These are phyloP conservation scores for Torulaspora delbrueckii DNA, from an alignment of 805 yeast species.

Conservation along the genomic window DNA sequence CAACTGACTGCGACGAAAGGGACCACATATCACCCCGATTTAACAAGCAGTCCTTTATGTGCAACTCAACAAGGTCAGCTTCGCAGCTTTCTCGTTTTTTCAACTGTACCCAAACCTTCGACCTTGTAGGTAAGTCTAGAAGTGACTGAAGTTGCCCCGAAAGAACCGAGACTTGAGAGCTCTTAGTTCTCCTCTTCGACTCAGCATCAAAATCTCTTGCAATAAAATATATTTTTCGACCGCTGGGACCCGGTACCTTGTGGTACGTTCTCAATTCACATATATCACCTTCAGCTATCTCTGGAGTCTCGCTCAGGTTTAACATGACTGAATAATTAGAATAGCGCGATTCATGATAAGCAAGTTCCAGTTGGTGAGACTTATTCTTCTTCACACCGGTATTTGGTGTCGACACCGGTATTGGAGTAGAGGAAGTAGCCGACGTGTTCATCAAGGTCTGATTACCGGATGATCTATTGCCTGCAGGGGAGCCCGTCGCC, in stretches of 20 bases:
- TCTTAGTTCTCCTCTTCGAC: constrained; percentile 29
- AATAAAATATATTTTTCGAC: constrained; percentile 17
- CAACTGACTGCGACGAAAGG: constrained; percentile 55
- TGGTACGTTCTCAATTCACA: constrained; percentile 60
- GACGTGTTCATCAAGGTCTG: background rate
- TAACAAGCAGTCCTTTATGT: constrained; percentile 71
- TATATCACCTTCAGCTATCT: constrained; percentile 66
- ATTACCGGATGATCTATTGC: background rate
- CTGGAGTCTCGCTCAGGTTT: constrained; percentile 55
- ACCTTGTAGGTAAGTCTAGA: constrained; percentile 63
- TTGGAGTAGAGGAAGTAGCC: background rate
- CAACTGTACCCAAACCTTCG: constrained; percentile 54
- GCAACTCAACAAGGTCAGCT: constrained; percentile 78
- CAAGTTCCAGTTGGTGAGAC: constrained; percentile 23
- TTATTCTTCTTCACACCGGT: constrained; percentile 6
- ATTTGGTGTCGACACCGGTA: background rate
- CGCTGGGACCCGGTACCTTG: constrained; percentile 21
- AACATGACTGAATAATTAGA: constrained; percentile 57
- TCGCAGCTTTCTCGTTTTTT: constrained; percentile 47
- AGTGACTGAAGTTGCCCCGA: constrained; percentile 55
- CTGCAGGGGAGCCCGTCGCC: constrained; percentile 7
- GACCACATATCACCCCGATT: constrained; percentile 94
- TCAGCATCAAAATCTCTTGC: constrained; percentile 24
- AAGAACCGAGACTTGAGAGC: constrained; percentile 49
- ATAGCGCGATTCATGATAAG: constrained; percentile 62